Percentiles rank a stretch among this genome's conserved stretches.
Conservation (phyloP, 2,329 filamentous ascomycete genomes). For the Ascochyta lentis region DNA sequence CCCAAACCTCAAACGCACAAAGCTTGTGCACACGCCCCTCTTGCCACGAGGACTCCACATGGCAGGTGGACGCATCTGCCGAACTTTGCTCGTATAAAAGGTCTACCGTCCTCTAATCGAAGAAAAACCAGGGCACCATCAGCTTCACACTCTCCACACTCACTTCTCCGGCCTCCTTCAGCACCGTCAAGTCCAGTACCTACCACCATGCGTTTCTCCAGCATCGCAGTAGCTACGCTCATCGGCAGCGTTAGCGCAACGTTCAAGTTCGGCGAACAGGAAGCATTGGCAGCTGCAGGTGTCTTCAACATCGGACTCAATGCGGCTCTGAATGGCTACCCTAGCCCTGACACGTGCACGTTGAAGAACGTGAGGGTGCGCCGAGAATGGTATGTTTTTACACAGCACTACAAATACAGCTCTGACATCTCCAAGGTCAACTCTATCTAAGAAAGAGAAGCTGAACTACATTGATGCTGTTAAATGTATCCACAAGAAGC, state of each 20-base stretch:
- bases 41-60: conserved; percentile 6
- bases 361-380: conserved; percentile 49
- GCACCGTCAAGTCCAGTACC: neutral
- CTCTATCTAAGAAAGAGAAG: conserved; percentile 27
- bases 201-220: conserved; percentile 28
- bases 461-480: conserved; percentile 40
- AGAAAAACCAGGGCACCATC: neutral
- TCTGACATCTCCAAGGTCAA: conserved; percentile 23
- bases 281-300: conserved; percentile 44
- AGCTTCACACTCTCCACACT: neutral
- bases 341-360: conserved; percentile 39
- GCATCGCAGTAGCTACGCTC: conserved; percentile 19
- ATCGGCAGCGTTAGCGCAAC: conserved; percentile 23
- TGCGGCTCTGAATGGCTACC: conserved; percentile 29
- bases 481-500: conserved; percentile 33
- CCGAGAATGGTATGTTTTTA: conserved; percentile 50
- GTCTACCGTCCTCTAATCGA: neutral
- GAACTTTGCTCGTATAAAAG: conserved; percentile 4
- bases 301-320: conserved; percentile 43
- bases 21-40: conserved; percentile 3
- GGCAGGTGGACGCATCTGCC: neutral
- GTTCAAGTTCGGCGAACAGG: conserved; percentile 26
- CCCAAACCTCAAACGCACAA: neutral
- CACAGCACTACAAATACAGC: neutral
- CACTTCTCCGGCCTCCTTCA: neutral